Conservation (phyloP, 805 yeast species). For the Candida ipomoeae region DNA sequence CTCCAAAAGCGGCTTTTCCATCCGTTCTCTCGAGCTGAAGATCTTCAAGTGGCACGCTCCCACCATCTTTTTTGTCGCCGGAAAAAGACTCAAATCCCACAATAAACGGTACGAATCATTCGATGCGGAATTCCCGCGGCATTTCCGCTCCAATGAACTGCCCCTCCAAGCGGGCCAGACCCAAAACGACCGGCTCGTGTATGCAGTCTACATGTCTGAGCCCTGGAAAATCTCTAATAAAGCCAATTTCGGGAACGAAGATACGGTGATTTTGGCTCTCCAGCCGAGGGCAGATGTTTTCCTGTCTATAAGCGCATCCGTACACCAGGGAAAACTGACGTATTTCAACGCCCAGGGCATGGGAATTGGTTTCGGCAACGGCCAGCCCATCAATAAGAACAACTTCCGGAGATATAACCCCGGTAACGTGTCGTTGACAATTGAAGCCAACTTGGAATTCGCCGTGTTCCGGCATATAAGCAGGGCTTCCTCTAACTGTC, state of each 20-base stretch:
- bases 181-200: conserved; percentile 44
- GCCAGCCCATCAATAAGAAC: conserved; percentile 55
- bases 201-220: conserved; percentile 58
- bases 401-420: conserved; percentile 48
- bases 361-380: conserved; percentile 79
- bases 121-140: conserved; percentile 42
- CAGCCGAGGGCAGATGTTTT: conserved; percentile 61
- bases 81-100: conserved; percentile 46
- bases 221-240: conserved; percentile 81
- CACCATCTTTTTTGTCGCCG: conserved; percentile 64
- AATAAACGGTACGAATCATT: conserved; percentile 51
- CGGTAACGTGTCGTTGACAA: conserved; percentile 75
- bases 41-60: conserved; percentile 91
- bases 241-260: conserved; percentile 62
- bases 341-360: conserved; percentile 73
- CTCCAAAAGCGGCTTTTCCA: conserved; percentile 76
- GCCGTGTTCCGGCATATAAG: conserved; percentile 73
- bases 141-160: conserved; percentile 26
- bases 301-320: conserved; percentile 25
- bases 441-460: conserved; percentile 76
- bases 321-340: conserved; percentile 35
- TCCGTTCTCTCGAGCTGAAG: conserved; percentile 78
- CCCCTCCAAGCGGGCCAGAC: conserved; percentile 30
- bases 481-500: conserved; percentile 19
- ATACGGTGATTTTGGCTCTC: conserved; percentile 59